Percentiles rank a stretch among this genome's conserved stretches.
Conservation (phyloP, 148 eudicot species). For the Arctostaphylos glauca region DNA sequence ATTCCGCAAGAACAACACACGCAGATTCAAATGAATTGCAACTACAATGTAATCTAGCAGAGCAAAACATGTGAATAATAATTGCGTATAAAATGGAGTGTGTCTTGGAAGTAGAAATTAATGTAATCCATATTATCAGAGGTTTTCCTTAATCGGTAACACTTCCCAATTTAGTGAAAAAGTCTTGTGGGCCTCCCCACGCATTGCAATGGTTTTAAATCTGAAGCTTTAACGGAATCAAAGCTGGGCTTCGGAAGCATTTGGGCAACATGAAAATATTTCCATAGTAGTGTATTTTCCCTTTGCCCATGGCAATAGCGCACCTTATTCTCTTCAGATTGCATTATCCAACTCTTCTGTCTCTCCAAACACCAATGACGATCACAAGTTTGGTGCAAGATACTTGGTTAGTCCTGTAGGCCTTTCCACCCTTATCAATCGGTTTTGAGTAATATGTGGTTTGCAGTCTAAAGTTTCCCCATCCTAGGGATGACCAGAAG, state of each 20-base stretch:
- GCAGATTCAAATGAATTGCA: background rate
- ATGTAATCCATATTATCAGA: background rate
- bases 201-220: background rate
- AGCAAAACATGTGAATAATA: background rate
- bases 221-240: background rate
- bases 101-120: background rate
- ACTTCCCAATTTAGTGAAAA: background rate
- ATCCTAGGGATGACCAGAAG: background rate
- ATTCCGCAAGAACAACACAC: background rate
- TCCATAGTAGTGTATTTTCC: background rate
- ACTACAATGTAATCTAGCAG: background rate
- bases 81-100: background rate
- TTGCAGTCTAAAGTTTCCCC: background rate
- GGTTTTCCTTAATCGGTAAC: background rate
- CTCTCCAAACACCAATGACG: background rate
- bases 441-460: background rate
- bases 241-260: background rate
- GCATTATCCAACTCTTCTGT: background rate
- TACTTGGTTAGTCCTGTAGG: background rate
- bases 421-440: background rate
- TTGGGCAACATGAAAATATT: background rate
- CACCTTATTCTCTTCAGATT: background rate
- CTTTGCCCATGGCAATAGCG: background rate
- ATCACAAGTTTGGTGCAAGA: background rate
- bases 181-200: background rate